Conservation (phyloP, 2,329 filamentous ascomycete species). For the Geosmithia putterillii region DNA sequence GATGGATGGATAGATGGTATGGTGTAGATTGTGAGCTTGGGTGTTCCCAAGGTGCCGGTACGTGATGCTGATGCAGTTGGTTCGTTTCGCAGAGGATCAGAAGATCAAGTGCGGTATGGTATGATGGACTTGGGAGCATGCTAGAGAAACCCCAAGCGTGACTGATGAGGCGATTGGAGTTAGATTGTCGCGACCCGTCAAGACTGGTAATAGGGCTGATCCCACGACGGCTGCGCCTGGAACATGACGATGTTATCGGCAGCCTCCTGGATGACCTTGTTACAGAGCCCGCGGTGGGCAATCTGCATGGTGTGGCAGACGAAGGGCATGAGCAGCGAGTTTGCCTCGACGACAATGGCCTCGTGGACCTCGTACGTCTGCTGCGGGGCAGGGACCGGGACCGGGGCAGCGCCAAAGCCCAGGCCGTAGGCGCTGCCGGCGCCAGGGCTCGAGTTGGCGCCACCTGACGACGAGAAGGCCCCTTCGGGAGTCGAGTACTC, state of each 20-base stretch:
- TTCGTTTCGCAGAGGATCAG: no score
- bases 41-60: no score
- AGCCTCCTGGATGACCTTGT: slow-evolving; percentile 17
- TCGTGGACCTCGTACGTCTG: slow-evolving; percentile 17
- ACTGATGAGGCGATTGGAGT: background rate
- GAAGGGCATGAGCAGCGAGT: slow-evolving; percentile 21
- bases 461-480: slow-evolving; percentile 4
- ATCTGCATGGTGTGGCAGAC: slow-evolving; percentile 14
- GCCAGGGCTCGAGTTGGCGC: background rate
- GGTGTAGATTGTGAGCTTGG: no score
- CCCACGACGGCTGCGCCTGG: slow-evolving; percentile 1
- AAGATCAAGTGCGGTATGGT: no score
- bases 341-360: slow-evolving; percentile 17
- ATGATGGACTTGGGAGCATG: no score
- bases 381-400: background rate
- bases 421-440: background rate
- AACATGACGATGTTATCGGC: slow-evolving; percentile 8
- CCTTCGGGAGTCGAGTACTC: background rate
- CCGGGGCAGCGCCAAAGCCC: background rate
- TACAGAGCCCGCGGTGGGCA: slow-evolving; percentile 16
- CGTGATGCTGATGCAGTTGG: no score
- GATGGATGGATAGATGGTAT: no score
- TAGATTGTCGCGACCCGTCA: background rate
- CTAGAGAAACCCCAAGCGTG: background rate
- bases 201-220: no score